Percentiles rank a stretch among this genome's conserved stretches.
Conservation (phyloP, 1,139 yeast species). For the Kluyveromyces sp. region DNA sequence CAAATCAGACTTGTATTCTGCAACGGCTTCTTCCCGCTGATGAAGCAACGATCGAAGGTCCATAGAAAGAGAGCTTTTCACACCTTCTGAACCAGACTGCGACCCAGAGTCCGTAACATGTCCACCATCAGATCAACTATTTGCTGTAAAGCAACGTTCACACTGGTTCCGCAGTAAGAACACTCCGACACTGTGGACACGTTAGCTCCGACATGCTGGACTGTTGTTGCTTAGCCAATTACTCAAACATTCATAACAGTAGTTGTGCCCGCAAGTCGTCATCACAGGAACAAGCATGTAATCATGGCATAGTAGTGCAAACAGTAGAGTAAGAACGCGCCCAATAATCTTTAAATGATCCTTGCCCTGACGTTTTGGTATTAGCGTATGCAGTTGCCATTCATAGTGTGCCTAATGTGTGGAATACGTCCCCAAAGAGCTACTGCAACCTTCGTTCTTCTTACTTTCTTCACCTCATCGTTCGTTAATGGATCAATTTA, state of each 20-base stretch:
- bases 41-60: constrained; percentile 9
- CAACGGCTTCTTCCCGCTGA: constrained; percentile 10
- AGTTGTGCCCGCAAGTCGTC: constrained; percentile 27
- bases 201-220: constrained; percentile 16
- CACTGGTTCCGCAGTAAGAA: constrained; percentile 18
- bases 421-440: background rate
- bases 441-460: too few relatives aligned
- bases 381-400: constrained; percentile 4
- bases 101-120: background rate
- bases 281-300: constrained; percentile 28
- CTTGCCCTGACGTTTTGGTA: constrained; percentile 1
- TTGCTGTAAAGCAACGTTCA: constrained; percentile 24
- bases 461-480: too few relatives aligned
- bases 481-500: too few relatives aligned
- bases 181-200: constrained; percentile 29
- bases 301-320: constrained; percentile 29
- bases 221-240: constrained; percentile 24
- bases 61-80: constrained; percentile 2
- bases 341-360: constrained; percentile 12
- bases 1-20: constrained; percentile 36
- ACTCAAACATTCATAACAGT: constrained; percentile 23
- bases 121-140: constrained; percentile 17
- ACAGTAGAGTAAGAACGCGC: constrained; percentile 18
- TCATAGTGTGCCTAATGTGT: constrained; percentile 1
- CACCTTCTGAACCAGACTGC: background rate